These are phyloP conservation scores for Wickerhamiella dianesei DNA, from an alignment of 805 yeast species.

Conservation along the genomic window DNA sequence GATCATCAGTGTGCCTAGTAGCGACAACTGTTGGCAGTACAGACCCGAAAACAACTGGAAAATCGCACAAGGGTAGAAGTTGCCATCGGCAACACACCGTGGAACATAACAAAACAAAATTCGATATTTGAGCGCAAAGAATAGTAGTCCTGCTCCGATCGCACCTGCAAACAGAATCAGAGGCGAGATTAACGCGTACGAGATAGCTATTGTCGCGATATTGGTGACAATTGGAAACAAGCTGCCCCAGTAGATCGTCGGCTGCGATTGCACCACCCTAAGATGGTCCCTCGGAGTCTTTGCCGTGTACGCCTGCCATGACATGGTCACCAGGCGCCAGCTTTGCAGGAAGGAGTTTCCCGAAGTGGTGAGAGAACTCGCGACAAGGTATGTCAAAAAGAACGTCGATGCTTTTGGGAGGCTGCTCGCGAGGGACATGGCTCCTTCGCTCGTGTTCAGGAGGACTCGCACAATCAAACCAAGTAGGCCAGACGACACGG, in stretches of 20 bases:
- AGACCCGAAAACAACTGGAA: slow-evolving; percentile 69
- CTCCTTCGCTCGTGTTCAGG: slow-evolving; percentile 20
- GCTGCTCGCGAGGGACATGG: slow-evolving; percentile 56
- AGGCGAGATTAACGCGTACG: slow-evolving; percentile 71
- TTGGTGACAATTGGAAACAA: slow-evolving; percentile 65
- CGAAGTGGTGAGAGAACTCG: slow-evolving; percentile 63
- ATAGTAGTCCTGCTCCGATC: slow-evolving; percentile 42
- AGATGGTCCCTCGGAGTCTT: slow-evolving; percentile 50
- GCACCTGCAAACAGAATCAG: slow-evolving; percentile 48
- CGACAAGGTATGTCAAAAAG: slow-evolving; percentile 61
- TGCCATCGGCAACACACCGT: slow-evolving; percentile 34
- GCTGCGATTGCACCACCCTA: slow-evolving; percentile 31
- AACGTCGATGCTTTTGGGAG: slow-evolving; percentile 79
- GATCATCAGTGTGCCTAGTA: slow-evolving; percentile 62
- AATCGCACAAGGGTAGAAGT: slow-evolving; percentile 58
- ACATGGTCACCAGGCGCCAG: slow-evolving; percentile 34
- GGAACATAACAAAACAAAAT: slow-evolving; percentile 37
- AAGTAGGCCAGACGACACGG: slow-evolving; percentile 75
- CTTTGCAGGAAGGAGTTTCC: slow-evolving; percentile 59
- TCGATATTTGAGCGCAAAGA: slow-evolving; percentile 57
- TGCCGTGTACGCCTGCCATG: slow-evolving; percentile 30
- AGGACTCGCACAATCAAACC: slow-evolving; percentile 14
- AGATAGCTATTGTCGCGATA: slow-evolving; percentile 62
- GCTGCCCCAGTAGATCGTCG: slow-evolving; percentile 61
- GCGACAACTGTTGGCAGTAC: slow-evolving; percentile 64